Percentiles rank a stretch among this genome's conserved stretches.
phyloP scores from a whole-genome alignment of 306 rosid species.

The Lotus japonicus region DNA sequence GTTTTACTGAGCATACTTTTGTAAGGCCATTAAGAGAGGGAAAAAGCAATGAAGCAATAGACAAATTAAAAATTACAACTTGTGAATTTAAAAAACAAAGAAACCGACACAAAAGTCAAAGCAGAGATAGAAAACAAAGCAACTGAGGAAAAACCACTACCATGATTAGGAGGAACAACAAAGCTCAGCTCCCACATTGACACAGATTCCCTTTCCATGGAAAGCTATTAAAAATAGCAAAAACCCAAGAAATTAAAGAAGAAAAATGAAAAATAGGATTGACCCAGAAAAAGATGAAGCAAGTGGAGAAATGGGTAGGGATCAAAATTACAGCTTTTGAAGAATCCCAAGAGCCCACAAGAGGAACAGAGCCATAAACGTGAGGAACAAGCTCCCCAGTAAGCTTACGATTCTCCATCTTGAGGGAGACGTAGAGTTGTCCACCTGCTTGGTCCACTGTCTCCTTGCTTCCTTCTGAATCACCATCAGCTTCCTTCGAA shows the following conservation, averaged over 20 bases:
- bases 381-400: conserved; percentile 85
- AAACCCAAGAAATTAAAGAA: neutral
- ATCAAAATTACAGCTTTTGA: conserved; percentile 65
- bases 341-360: conserved; percentile 89
- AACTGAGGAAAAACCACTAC: conserved; percentile 31
- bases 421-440: conserved; percentile 81
- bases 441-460: conserved; percentile 63
- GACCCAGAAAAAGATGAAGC: neutral
- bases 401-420: conserved; percentile 86
- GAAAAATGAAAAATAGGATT: neutral
- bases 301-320: neutral
- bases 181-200: conserved; percentile 99
- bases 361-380: conserved; percentile 84
- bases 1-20: conserved; percentile 8
- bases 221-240: conserved; percentile 36
- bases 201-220: conserved; percentile 87
- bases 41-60: neutral
- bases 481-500: conserved; percentile 52
- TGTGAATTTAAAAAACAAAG: neutral
- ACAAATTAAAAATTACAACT: neutral
- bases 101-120: neutral
- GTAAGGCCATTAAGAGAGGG: neutral
- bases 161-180: conserved; percentile 97
- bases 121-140: neutral
- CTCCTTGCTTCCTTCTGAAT: conserved; percentile 43